A percentile compares a stretch with the other conserved stretches of the same genome.
phyloP scores from a whole-genome alignment of 1,284 basidiomycete species.

The Cryptococcus deneoformans region DNA sequence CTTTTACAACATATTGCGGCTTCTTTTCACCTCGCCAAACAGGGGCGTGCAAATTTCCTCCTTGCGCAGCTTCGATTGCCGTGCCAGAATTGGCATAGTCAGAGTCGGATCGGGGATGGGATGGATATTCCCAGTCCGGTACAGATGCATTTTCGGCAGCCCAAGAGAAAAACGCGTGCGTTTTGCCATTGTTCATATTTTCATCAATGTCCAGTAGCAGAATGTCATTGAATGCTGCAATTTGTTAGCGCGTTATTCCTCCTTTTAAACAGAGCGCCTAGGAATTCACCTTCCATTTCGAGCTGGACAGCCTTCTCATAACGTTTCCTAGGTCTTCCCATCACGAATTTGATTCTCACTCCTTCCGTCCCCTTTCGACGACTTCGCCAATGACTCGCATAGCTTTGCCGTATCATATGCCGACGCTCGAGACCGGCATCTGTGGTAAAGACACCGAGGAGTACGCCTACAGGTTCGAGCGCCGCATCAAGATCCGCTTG shows the following conservation, averaged over 20 bases:
- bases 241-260: not conserved
- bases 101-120: slow-evolving; percentile 3
- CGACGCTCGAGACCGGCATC: slow-evolving; percentile 83
- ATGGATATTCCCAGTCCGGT: slow-evolving; percentile 53
- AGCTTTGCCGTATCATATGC: slow-evolving; percentile 85
- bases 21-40: slow-evolving; percentile 48
- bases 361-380: slow-evolving; percentile 75
- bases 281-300: slow-evolving; percentile 82
- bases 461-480: slow-evolving; percentile 82
- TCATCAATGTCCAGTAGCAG: slow-evolving; percentile 54
- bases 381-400: slow-evolving; percentile 77
- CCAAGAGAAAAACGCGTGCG: slow-evolving; percentile 53
- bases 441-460: slow-evolving; percentile 88
- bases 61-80: not conserved
- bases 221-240: slow-evolving; percentile 62
- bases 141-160: slow-evolving; percentile 89
- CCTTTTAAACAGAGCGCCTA: not conserved
- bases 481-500: slow-evolving; percentile 55
- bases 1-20: slow-evolving; percentile 87
- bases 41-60: slow-evolving; percentile 6
- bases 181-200: slow-evolving; percentile 55
- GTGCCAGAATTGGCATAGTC: not conserved
- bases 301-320: slow-evolving; percentile 76
- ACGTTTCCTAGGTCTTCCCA: slow-evolving; percentile 77
- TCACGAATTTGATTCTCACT: slow-evolving; percentile 84